Evolutionary conservation across 2,329 filamentous ascomycete genomes (phyloP), one percentile per base, ranked within the genome.

Genomic region (Fusarium chuoi): DNA sequence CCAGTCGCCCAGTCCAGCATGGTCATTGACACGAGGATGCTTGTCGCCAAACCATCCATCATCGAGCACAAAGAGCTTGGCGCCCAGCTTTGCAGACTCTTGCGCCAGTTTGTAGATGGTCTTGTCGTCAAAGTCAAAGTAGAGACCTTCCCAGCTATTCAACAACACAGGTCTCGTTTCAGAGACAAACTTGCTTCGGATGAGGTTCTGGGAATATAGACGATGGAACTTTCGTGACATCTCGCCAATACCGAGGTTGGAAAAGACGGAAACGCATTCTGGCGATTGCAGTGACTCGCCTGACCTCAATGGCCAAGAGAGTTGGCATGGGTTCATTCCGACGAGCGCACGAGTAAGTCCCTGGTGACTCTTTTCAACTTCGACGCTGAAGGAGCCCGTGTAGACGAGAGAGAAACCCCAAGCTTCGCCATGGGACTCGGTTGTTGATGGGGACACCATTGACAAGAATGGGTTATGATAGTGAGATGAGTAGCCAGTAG

Each of bases 381-480:
- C 86, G 1, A 87, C 88, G 3, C 85, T 83, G 73, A 91, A 92
- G 2, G 89, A 91, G 5, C 90, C 90, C 0, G 89, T 89, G 79
- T 91, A 92, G 24, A 92, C 83, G 5, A 92, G 84, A 2, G 89
- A 91, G 79, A 92, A 92, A 0, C 89, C 90, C 85, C 89, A 92
- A 12, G 88, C 89, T 42, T 91, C 86, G 3, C 90, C 90, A 5
- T 86, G 84, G 0, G 86, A 85, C 75, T 92, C 90, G 2, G 90
- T 92, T 0, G 90, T 89, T 2, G 82, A 83, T 0, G 89, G 87
- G 7, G 87, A 82, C 1, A 89, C 84, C 5, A 92, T 80, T 0
- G 88, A 85, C 28, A 92, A 83, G 81, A 92, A 92, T 0, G 90
- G 90, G 73, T 92, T 92, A 77, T 91, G 89, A 4, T 89, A 82